These are phyloP conservation scores for Omphalotus olearius DNA, from an alignment of 1,284 basidiomycete genomes.

Conservation along the genomic window DNA sequence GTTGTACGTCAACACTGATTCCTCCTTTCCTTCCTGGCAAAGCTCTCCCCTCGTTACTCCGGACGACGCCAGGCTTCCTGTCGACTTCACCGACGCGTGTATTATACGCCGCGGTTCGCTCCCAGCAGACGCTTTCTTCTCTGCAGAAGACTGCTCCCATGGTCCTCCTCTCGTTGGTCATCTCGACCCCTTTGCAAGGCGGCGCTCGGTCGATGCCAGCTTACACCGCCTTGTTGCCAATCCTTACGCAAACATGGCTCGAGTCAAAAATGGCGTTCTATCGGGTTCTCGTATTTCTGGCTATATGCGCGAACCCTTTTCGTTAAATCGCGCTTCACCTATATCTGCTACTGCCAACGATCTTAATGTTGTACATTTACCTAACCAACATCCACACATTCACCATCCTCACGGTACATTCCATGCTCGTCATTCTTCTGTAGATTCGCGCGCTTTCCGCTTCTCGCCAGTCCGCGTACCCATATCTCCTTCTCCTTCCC, in stretches of 20 bases:
- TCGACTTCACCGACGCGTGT: constrained; percentile 13
- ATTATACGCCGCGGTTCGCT: constrained; percentile 45
- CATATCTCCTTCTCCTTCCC: constrained; percentile 33
- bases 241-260: constrained; percentile 57
- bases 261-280: constrained; percentile 49
- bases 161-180: constrained; percentile 30
- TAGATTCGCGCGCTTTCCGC: constrained; percentile 27
- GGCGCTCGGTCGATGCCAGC: constrained; percentile 58
- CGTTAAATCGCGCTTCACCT: constrained; percentile 7
- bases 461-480: constrained; percentile 26
- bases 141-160: constrained; percentile 22
- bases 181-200: constrained; percentile 41
- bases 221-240: constrained; percentile 56
- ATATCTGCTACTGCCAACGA: not conserved
- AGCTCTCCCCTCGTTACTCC: constrained; percentile 23
- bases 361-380: constrained; percentile 1
- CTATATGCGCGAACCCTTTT: constrained; percentile 17
- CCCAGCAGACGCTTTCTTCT: constrained; percentile 38
- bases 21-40: constrained; percentile 35
- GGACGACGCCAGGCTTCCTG: constrained; percentile 21
- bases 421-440: constrained; percentile 23
- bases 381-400: not conserved
- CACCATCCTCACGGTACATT: constrained; percentile 3
- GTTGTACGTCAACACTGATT: constrained; percentile 34
- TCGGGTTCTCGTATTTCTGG: constrained; percentile 36